Evolutionary conservation across 1,139 yeast genomes (phyloP).

Genomic region (Zygoascus sp.): DNA sequence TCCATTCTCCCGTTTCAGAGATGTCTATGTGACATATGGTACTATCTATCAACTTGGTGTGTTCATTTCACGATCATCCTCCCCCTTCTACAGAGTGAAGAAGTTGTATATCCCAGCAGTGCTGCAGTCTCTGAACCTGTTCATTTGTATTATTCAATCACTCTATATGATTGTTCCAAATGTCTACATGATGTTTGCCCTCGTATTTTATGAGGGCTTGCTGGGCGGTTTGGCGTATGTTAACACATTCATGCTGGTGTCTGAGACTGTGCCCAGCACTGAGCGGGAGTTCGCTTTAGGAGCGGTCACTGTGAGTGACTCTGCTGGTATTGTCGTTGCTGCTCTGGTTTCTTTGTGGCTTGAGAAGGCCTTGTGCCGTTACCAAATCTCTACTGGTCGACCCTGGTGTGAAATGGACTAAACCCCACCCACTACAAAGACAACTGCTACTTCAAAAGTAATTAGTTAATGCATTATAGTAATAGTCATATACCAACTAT

Average conservation of each 20-base stretch:
- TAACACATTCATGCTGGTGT: slow-evolving; percentile 75
- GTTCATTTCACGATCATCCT: slow-evolving; percentile 81
- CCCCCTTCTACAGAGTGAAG: slow-evolving; percentile 55
- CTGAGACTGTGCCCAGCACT: slow-evolving; percentile 52
- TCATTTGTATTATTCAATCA: slow-evolving; percentile 60
- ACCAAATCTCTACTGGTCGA: slow-evolving; percentile 47
- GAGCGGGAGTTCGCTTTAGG: slow-evolving; percentile 88
- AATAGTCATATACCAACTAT: background rate
- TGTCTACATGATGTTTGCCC: slow-evolving; percentile 56
- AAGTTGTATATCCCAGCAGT: slow-evolving; percentile 57
- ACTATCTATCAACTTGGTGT: slow-evolving; percentile 90
- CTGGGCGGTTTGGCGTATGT: slow-evolving; percentile 89
- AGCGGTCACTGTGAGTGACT: slow-evolving; percentile 88
- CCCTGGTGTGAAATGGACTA: slow-evolving; percentile 38
- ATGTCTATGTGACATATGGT: slow-evolving; percentile 90
- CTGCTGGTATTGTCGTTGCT: slow-evolving; percentile 79
- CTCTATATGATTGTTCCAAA: slow-evolving; percentile 54
- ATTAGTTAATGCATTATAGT: slow-evolving; percentile 1
- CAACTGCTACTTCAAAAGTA: too few relatives aligned
- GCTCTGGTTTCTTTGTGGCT: slow-evolving; percentile 70
- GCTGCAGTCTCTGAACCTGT: slow-evolving; percentile 65
- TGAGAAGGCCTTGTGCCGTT: slow-evolving; percentile 66
- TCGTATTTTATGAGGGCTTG: slow-evolving; percentile 78
- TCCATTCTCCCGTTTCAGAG: slow-evolving; percentile 71
- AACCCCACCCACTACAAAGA: background rate